These are phyloP conservation scores for Rhodotorula paludigena DNA, from an alignment of 768 basidiomycete species.

Conservation along the genomic window DNA sequence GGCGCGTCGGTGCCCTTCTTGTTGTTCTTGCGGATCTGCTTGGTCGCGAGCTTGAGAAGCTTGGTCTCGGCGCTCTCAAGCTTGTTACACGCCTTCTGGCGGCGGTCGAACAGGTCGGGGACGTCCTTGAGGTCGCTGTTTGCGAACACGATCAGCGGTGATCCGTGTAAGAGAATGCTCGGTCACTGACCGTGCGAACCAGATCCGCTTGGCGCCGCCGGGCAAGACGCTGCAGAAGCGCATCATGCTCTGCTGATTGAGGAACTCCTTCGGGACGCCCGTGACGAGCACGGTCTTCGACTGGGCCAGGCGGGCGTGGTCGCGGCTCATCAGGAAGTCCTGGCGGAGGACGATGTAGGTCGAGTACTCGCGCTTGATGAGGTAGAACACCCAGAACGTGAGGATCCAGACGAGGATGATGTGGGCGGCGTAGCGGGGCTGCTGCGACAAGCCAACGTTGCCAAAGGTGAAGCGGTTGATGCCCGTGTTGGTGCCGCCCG, in stretches of 20 bases:
- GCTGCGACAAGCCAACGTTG: conserved; percentile 54
- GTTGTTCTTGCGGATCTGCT: conserved; percentile 54
- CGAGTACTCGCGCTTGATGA: conserved; percentile 71
- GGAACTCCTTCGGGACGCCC: conserved; percentile 73
- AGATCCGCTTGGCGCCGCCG: conserved; percentile 82
- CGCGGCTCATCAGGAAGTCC: conserved; percentile 67
- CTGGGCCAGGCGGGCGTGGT: conserved; percentile 71
- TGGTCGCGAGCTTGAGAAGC: conserved; percentile 68
- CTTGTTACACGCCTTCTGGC: conserved; percentile 65
- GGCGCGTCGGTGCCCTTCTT: conserved; percentile 40
- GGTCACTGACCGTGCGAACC: conserved; percentile 70
- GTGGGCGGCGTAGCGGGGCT: conserved; percentile 69
- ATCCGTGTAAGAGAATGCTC: no score
- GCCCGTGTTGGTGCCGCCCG: conserved; percentile 54
- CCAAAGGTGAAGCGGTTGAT: conserved; percentile 67
- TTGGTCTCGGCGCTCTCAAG: conserved; percentile 81
- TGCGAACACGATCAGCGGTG: no score
- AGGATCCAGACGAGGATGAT: conserved; percentile 69
- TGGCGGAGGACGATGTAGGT: conserved; percentile 77
- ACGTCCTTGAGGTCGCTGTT: conserved; percentile 75
- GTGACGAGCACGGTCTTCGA: conserved; percentile 87
- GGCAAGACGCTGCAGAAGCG: conserved; percentile 60
- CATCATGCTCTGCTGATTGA: conserved; percentile 60
- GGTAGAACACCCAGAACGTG: conserved; percentile 82
- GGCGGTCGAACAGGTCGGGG: conserved; percentile 73